phyloP scores from a whole-genome alignment of 2,329 filamentous ascomycete species.

The Paraconiothyrium brasiliense region DNA sequence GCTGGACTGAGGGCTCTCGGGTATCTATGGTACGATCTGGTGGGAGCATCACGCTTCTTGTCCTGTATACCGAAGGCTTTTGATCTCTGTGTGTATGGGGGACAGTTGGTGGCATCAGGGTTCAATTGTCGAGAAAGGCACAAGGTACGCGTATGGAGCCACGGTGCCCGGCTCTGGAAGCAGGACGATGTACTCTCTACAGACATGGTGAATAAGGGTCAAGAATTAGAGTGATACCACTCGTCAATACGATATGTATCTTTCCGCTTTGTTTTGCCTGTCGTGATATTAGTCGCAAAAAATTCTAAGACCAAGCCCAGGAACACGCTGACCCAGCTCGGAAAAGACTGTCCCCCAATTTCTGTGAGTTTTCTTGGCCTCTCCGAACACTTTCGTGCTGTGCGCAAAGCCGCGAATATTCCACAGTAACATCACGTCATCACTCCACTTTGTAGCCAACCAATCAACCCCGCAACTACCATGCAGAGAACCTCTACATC shows the following conservation, averaged over 20 bases:
- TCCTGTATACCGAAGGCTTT: background rate
- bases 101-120: background rate
- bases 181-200: background rate
- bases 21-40: background rate
- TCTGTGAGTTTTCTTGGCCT: too few species aligned
- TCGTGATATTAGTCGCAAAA: too few species aligned
- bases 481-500: background rate
- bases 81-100: background rate
- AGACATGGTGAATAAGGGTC: background rate
- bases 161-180: background rate
- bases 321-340: too few species aligned
- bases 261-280: too few species aligned
- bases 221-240: too few species aligned
- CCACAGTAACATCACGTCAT: slow-evolving; percentile 8
- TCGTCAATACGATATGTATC: too few species aligned
- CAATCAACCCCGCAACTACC: slow-evolving; percentile 8
- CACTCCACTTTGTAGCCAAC: background rate
- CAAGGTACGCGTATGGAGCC: too few species aligned
- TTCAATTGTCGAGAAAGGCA: background rate
- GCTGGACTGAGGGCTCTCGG: background rate
- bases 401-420: too few species aligned
- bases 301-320: too few species aligned
- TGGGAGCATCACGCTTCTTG: background rate
- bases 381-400: too few species aligned
- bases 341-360: too few species aligned